phyloP scores from a whole-genome alignment of 331 rosid genomes.

The Quercus phellos region DNA sequence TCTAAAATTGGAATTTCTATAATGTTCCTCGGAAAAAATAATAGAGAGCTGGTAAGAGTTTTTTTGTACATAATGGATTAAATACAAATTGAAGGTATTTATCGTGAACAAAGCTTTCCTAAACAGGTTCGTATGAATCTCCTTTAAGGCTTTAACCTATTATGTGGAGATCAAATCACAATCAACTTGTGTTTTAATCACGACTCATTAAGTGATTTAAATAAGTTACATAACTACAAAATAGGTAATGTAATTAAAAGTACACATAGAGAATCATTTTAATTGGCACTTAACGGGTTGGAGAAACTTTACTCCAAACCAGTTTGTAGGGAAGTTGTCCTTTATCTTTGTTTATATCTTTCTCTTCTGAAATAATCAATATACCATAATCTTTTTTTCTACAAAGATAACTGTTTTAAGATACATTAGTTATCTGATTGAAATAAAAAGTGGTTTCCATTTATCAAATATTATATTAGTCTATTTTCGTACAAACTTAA shows the following conservation, averaged over 20 bases:
- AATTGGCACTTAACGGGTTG: no score
- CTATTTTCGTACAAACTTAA: background rate
- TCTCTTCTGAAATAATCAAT: background rate
- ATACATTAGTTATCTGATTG: background rate
- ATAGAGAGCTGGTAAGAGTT: background rate
- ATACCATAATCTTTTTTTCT: background rate
- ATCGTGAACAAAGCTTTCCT: no score
- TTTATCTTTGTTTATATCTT: background rate
- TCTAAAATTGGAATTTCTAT: conserved; percentile 12
- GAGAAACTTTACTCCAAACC: no score
- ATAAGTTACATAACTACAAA: no score
- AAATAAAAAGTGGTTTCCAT: background rate
- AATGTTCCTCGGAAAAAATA: background rate
- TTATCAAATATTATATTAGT: background rate
- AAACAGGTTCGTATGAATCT: no score
- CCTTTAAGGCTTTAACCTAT: no score
- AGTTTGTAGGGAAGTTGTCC: no score
- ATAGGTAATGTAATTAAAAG: no score
- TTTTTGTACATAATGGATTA: background rate
- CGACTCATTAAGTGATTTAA: no score
- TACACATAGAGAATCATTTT: no score
- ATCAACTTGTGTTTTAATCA: no score
- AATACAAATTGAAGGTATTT: background rate
- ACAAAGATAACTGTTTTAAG: background rate
- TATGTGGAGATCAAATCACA: no score